Base-by-base conservation (phyloP, 148 eudicot species). In the Silene conica region DNA sequence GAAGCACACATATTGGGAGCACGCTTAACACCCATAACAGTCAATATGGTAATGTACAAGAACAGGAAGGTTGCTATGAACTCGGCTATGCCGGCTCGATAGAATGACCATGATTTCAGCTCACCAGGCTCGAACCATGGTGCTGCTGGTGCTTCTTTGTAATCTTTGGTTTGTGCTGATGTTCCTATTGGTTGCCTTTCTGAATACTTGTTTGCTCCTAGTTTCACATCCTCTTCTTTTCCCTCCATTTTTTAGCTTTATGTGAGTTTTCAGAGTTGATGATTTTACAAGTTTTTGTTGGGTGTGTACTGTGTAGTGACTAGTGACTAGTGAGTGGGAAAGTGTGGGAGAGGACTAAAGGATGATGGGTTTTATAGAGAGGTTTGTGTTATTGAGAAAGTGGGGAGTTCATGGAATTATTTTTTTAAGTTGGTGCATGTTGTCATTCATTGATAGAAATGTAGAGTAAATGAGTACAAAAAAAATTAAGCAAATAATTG, bases 31-130 rank as follows among this genome's bases (percentile, higher is more conserved):
- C 97, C 97, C 90, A 92, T 89, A 0, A 92, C 95, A 63, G 97
- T 92, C 83, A 92, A 76, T 22, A 92, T 54, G 1, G 92, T 80
- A 78, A 92, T 78, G 76, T 92, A 89, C 54, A 92, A 69, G 85
- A 92, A 92, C 79, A 92, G 78, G 86, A 92, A 89, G 8, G 97
- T 89, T 71, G 97, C 97, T 18, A 88, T 76, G 73, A 92, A 92
- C 86, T 92, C 97, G 1, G 97, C 94, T 63, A 92, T 89, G 13
- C 97, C 97, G 31, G 97, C 97, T 77, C 97, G 80, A 82, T 89
- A 92, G 25, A 92, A 89, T 5, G 94, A 88, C 97, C 97, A 92
- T 67, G 97, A 88, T 11, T 58, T 73, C 15, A 92, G 80, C 82
- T 92, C 97, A 6, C 87, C 90, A 0, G 94, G 95, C 85, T 92